A percentile compares a stretch with the other conserved stretches of the same genome.
Conservation (phyloP, 1,139 yeast genomes). For the Groenewaldozyma sp. region DNA sequence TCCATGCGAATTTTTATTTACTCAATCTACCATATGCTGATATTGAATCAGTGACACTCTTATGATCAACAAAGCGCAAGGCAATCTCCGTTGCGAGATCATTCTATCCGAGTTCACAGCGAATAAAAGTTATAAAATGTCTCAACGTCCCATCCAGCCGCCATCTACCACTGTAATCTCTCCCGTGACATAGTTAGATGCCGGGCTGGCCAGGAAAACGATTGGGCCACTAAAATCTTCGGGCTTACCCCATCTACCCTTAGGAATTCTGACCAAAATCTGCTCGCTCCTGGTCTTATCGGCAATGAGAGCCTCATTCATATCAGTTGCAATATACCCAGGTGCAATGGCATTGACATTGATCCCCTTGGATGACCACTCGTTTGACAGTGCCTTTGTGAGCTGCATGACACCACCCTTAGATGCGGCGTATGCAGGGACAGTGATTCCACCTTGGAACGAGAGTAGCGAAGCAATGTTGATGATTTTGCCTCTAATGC, state of each 20-base stretch:
- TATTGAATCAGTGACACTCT: too few relatives aligned
- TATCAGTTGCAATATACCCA: slow-evolving; percentile 46
- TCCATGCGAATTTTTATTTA: too few relatives aligned
- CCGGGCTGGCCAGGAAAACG: slow-evolving; percentile 42
- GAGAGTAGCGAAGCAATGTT: slow-evolving; percentile 50
- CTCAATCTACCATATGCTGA: too few relatives aligned
- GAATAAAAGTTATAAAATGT: neutral
- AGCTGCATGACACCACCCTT: slow-evolving; percentile 44
- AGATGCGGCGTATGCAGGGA: slow-evolving; percentile 44
- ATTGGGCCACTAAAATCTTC: slow-evolving; percentile 49
- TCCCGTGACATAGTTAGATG: slow-evolving; percentile 46
- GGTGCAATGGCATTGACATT: slow-evolving; percentile 49
- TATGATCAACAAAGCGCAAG: too few relatives aligned
- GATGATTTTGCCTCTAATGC: slow-evolving; percentile 52
- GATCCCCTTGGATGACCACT: slow-evolving; percentile 44
- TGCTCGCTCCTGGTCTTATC: slow-evolving; percentile 29
- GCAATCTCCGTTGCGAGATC: too few relatives aligned
- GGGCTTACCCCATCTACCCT: slow-evolving; percentile 43
- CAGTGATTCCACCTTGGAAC: slow-evolving; percentile 36
- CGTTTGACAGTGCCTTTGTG: slow-evolving; percentile 43
- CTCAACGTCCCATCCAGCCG: slow-evolving; percentile 42
- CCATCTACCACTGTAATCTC: slow-evolving; percentile 49
- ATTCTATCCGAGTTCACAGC: too few relatives aligned
- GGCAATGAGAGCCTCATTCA: slow-evolving; percentile 35
- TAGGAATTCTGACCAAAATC: slow-evolving; percentile 40